These are phyloP conservation scores for Pseudonitzschia pungens DNA, from an alignment of 108 stramenopile genomes.

Conservation along the genomic window DNA sequence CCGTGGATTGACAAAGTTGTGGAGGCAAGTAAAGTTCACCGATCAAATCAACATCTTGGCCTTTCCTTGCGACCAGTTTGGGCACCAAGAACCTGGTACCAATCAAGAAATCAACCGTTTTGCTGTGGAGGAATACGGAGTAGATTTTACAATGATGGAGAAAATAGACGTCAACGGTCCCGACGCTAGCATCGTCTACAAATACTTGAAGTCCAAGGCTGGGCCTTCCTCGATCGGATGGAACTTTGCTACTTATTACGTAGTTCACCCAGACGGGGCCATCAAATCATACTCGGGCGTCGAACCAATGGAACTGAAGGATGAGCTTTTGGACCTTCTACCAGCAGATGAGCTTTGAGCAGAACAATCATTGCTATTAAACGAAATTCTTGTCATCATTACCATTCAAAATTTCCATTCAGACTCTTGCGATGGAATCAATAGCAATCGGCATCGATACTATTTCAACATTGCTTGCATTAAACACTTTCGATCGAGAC, in stretches of 20 bases:
- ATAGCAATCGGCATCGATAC: too few relatives aligned
- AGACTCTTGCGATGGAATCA: too few relatives aligned
- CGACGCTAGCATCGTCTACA: constrained; percentile 52
- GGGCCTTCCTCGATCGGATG: constrained; percentile 58
- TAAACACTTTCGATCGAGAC: too few relatives aligned
- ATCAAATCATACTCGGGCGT: constrained; percentile 57
- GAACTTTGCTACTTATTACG: constrained; percentile 84
- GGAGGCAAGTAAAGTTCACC: constrained; percentile 38
- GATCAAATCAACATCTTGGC: constrained; percentile 32
- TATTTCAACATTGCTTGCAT: too few relatives aligned
- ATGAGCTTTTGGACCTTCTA: constrained; percentile 7
- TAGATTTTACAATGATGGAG: constrained; percentile 85
- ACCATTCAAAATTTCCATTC: too few relatives aligned
- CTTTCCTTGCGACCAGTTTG: constrained; percentile 91
- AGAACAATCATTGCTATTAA: not conserved
- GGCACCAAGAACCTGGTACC: constrained; percentile 73
- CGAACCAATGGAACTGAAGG: constrained; percentile 60
- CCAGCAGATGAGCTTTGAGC: constrained; percentile 24
- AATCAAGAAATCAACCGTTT: constrained; percentile 61
- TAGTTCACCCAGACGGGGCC: constrained; percentile 58
- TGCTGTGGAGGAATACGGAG: constrained; percentile 56
- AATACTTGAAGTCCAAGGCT: constrained; percentile 68
- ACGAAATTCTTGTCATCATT: too few relatives aligned
- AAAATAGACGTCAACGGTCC: constrained; percentile 85
- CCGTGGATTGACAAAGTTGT: constrained; percentile 57